Evolutionary conservation across 2,329 filamentous ascomycete genomes (phyloP), one percentile per base, ranked within the genome.

Genomic region (Verticillium tricorpus): DNA sequence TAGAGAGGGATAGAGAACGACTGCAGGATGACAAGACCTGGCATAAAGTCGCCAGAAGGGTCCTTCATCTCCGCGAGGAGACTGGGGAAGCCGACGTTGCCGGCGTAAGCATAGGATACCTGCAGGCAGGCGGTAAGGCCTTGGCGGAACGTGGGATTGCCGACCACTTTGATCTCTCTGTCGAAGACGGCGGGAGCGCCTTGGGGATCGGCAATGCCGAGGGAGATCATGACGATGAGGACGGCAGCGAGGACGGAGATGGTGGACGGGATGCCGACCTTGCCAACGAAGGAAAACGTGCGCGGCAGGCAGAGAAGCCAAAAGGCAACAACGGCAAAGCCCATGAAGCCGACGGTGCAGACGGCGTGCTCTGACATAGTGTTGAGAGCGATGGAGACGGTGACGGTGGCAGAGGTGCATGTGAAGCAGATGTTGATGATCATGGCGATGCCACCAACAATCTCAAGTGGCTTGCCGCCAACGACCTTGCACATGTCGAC

Each of bases 401-500:
- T 85, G 58, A 90, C 78, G 68, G 85, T 87, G 69, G 89, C 87
- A 63, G 89, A 82, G 54, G 85, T 86, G 75, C 85, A 82, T 62
- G 90, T 90, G 74, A 89, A 89, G 58, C 86, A 89, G 70, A 91
- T 89, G 77, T 91, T 90, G 66, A 91, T 72, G 14, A 91, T 71
- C 71, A 91, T 88, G 79, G 89, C 89, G 67, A 87, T 75, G 2
- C 86, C 72, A 9, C 70, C 62, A 1, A 67, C 31, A 22, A 70
- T 64, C 32, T 70, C 71, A 15, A 74, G 65, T 3, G 66, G 61
- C 1, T 66, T 66, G 2, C 72, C 72, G 1, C 73, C 78, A 76
- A 84, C 68, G 75, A 85, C 69, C 78, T 81, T 69, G 81, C 82
- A 80, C 84, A 91, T 86, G 68, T 91, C 89, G 67, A 88, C 90